These are phyloP conservation scores for Schizothecium vesticola DNA, from an alignment of 495 filamentous ascomycete species.

Conservation along the genomic window DNA sequence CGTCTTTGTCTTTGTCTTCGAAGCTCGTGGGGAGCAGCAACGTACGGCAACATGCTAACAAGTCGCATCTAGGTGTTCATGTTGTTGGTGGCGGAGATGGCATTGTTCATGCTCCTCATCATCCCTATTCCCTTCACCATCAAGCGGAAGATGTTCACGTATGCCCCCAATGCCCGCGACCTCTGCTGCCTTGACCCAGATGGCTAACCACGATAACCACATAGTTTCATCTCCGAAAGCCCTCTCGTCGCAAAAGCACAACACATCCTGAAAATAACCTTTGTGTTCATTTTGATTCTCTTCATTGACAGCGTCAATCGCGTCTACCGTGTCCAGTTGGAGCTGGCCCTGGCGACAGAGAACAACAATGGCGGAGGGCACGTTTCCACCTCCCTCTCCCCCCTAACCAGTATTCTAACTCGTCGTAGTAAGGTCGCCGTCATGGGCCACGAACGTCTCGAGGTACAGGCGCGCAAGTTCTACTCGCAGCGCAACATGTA, in stretches of 20 bases:
- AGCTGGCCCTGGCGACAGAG: conserved; percentile 60
- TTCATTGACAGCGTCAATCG: conserved; percentile 99
- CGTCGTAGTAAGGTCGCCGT: conserved; percentile 50
- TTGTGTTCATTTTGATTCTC: conserved; percentile 95
- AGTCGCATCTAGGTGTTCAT: conserved; percentile 69
- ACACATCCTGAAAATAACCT: conserved; percentile 73
- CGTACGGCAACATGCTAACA: conserved; percentile 17
- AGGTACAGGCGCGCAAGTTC: conserved; percentile 98
- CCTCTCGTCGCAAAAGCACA: conserved; percentile 52
- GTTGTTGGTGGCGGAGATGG: conserved; percentile 90
- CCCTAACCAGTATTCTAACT: conserved; percentile 18
- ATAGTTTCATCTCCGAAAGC: conserved; percentile 74
- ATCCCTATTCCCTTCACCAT: conserved; percentile 82
- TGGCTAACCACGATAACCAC: neutral
- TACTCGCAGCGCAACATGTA: conserved; percentile 99
- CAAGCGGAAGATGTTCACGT: conserved; percentile 86
- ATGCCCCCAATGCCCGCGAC: conserved; percentile 28
- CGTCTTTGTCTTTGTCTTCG: neutral
- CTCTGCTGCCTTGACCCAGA: neutral
- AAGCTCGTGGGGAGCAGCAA: neutral
- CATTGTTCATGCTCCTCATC: conserved; percentile 85
- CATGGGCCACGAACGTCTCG: conserved; percentile 86
- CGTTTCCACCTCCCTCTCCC: conserved; percentile 11
- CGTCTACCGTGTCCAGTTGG: conserved; percentile 91
- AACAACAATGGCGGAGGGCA: conserved; percentile 26